Evolutionary conservation across 2,329 filamentous ascomycete genomes (phyloP), one percentile per base, ranked within the genome.

Genomic region (Diaporthe sp.): DNA sequence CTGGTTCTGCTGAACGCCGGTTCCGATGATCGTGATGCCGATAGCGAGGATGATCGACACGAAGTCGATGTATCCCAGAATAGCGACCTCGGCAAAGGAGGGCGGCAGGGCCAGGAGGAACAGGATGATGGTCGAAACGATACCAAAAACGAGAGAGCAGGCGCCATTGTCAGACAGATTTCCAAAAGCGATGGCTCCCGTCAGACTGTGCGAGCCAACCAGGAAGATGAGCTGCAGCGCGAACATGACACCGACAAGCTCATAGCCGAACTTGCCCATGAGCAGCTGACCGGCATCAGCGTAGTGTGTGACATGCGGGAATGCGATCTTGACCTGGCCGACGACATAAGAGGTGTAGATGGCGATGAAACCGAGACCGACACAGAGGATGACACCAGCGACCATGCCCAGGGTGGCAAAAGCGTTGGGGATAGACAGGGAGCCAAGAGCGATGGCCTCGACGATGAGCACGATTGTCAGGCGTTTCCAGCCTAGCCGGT

Each of bases 171-270:
- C 81, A 6, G 91, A 91, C 69, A 94, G 85, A 68, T 87, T 90
- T 78, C 91, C 91, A 82, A 94, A 89, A 77, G 92, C 92, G 78
- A 94, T 92, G 42, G 88, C 88, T 77, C 94, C 94, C 0, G 92
- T 93, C 75, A 94, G 84, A 69, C 93, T 86, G 82, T 95, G 93
- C n/a, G 92, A 93, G 44, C 89, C 91, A 82, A 93, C 91, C 78
- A 93, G 88, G 83, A 94, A 93, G 72, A 92, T 83, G 51, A 94
- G 85, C 81, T 94, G 90, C 25, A 94, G 82, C 13, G 88, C 84
- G 78, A 93, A 92, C 76, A 89, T 91, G 76, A 85, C 82, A 32
- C 91, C 91, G 58, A 93, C 84, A 42, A 94, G 77, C 80, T 93
- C 90, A 75, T 91, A 89, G 1, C 91, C 92, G 51, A 89, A 84